phyloP scores from a whole-genome alignment of 2,329 filamentous ascomycete species.

The Parastagonospora avenae region DNA sequence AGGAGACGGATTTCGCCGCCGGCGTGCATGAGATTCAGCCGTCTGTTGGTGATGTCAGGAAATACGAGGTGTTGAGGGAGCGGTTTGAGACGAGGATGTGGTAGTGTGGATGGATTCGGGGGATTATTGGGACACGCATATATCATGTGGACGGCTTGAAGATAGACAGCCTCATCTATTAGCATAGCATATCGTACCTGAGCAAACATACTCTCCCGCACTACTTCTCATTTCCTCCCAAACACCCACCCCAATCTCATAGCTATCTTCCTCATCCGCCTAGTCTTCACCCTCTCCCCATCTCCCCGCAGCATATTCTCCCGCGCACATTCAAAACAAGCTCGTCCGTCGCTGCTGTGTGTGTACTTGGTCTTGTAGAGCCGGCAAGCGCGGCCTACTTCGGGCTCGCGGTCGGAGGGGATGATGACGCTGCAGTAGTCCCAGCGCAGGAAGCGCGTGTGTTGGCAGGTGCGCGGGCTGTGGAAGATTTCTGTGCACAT shows the following conservation, averaged over 20 bases:
- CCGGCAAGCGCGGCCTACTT: constrained; percentile 10
- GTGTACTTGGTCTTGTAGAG: constrained; percentile 11
- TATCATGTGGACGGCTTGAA: no score
- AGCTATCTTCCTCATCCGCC: not conserved
- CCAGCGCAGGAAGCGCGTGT: constrained; percentile 13
- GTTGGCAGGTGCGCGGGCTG: constrained; percentile 15
- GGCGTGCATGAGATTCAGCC: constrained; percentile 52
- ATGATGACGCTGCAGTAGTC: constrained; percentile 17
- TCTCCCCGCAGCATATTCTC: constrained; percentile 1
- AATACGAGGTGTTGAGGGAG: constrained; percentile 61
- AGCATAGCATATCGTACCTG: not conserved
- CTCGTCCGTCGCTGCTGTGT: constrained; percentile 9
- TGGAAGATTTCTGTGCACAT: constrained; percentile 18
- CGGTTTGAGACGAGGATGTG: constrained; percentile 48
- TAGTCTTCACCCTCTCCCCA: not conserved
- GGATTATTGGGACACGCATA: no score
- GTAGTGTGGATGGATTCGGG: not conserved
- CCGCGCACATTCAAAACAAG: constrained; percentile 15
- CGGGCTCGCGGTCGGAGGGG: not conserved
- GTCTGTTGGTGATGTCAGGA: constrained; percentile 62
- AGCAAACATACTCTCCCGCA: not conserved
- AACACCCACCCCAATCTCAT: not conserved
- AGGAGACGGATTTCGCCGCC: constrained; percentile 53
- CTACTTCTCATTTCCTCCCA: not conserved
- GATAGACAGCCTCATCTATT: not conserved